phyloP scores from a whole-genome alignment of 1,139 yeast genomes.

The Pichia terricola region DNA sequence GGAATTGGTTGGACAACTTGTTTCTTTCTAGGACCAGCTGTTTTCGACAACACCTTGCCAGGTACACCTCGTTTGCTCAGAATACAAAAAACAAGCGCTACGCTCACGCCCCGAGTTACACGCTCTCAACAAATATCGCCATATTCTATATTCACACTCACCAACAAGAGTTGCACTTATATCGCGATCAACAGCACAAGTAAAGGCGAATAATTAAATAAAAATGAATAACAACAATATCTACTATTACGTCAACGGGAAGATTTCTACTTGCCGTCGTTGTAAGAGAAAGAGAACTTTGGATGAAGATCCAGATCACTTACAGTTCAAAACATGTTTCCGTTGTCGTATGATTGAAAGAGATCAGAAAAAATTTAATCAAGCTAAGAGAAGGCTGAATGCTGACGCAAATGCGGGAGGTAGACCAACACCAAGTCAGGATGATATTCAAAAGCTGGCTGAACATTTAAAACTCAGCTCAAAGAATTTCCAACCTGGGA shows the following conservation, averaged over 20 bases:
- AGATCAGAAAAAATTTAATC: slow-evolving; percentile 31
- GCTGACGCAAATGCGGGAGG: slow-evolving; percentile 10
- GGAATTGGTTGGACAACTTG: not conserved
- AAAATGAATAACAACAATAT: slow-evolving; percentile 5
- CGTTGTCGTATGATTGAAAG: slow-evolving; percentile 49
- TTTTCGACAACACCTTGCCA: not conserved
- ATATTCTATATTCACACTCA: not conserved
- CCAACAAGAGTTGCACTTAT: not conserved
- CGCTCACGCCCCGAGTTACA: not conserved
- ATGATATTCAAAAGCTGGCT: slow-evolving; percentile 14
- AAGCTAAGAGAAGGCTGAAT: slow-evolving; percentile 15
- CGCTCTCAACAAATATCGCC: not conserved
- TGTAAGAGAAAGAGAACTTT: slow-evolving; percentile 50
- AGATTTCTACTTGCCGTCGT: slow-evolving; percentile 39
- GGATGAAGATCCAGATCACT: slow-evolving; percentile 50
- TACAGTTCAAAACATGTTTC: slow-evolving; percentile 51
- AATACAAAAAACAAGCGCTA: not conserved
- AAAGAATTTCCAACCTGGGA: slow-evolving; percentile 8
- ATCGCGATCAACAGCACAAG: not conserved
- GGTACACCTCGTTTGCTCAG: not conserved
- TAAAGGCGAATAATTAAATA: slow-evolving; percentile 1
- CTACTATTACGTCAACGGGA: slow-evolving; percentile 23
- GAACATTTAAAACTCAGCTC: slow-evolving; percentile 12
- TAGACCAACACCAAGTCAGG: slow-evolving; percentile 12
- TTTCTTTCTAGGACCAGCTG: not conserved